These are phyloP conservation scores for Curvularia sp. DNA, from an alignment of 2,329 filamentous ascomycete species.

Conservation along the genomic window DNA sequence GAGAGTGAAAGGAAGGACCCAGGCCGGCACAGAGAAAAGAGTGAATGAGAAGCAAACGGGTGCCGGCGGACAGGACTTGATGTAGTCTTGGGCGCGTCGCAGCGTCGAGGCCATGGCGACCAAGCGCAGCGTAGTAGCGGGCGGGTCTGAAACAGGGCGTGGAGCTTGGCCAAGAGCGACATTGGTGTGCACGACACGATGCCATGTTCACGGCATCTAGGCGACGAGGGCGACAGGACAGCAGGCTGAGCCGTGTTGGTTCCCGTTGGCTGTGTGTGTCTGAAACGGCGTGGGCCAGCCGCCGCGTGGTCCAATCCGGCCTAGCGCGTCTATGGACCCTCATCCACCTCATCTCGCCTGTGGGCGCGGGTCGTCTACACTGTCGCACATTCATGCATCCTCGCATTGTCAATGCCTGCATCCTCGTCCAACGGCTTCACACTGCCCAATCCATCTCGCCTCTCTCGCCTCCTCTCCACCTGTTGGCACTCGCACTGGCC, in stretches of 20 bases:
- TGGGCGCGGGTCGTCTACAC: slow-evolving; percentile 5
- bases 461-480: background rate
- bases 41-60: background rate
- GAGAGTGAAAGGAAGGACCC: slow-evolving; percentile 36
- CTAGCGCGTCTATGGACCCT: slow-evolving; percentile 15
- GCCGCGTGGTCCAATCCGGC: slow-evolving; percentile 19
- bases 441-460: background rate
- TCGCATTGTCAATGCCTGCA: background rate
- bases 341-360: background rate
- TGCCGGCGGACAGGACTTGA: slow-evolving; percentile 33
- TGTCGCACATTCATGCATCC: slow-evolving; percentile 3
- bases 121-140: slow-evolving; percentile 44
- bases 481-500: background rate
- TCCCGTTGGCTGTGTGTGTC: slow-evolving; percentile 25
- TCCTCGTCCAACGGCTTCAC: background rate
- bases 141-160: slow-evolving; percentile 45
- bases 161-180: slow-evolving; percentile 40
- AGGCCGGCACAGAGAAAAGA: slow-evolving; percentile 19
- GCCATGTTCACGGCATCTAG: slow-evolving; percentile 34
- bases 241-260: slow-evolving; percentile 12
- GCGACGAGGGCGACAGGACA: slow-evolving; percentile 24
- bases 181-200: slow-evolving; percentile 37
- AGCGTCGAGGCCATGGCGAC: slow-evolving; percentile 34
- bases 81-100: slow-evolving; percentile 37
- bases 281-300: slow-evolving; percentile 28